A percentile compares a stretch with the other conserved stretches of the same genome.
phyloP scores from a whole-genome alignment of 2,329 filamentous ascomycete genomes.

The Didymosphaeria variabile region DNA sequence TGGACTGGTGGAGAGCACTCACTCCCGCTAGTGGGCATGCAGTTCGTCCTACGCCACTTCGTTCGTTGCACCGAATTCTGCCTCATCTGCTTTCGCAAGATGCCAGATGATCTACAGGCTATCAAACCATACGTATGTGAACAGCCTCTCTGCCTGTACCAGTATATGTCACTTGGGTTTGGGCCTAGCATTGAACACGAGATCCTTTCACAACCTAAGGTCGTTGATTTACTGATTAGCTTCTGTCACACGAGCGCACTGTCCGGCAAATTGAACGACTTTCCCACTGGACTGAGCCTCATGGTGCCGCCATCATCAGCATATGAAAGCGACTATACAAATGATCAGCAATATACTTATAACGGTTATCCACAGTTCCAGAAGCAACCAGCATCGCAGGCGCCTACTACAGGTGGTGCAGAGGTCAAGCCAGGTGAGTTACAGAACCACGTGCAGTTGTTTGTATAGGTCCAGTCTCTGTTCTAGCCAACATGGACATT shows the following conservation, averaged over 20 bases:
- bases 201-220: constrained; percentile 78
- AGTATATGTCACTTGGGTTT: constrained; percentile 87
- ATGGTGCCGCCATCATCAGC: constrained; percentile 55
- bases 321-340: constrained; percentile 27
- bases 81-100: constrained; percentile 79
- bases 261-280: constrained; percentile 57
- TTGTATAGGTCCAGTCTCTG: neutral
- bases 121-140: constrained; percentile 81
- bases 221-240: constrained; percentile 84
- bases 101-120: constrained; percentile 71
- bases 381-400: neutral
- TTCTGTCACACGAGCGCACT: constrained; percentile 75
- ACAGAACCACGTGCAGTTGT: neutral
- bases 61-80: constrained; percentile 87
- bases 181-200: constrained; percentile 88
- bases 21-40: constrained; percentile 69
- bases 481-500: neutral
- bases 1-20: constrained; percentile 52
- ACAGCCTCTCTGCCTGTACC: constrained; percentile 79
- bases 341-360: constrained; percentile 12
- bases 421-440: constrained; percentile 10
- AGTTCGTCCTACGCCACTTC: constrained; percentile 80
- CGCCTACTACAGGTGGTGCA: neutral
- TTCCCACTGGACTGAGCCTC: constrained; percentile 66
- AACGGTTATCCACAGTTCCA: neutral